Evolutionary conservation across 768 basidiomycete species (phyloP).

Genomic region (Boletus reticulatus): DNA sequence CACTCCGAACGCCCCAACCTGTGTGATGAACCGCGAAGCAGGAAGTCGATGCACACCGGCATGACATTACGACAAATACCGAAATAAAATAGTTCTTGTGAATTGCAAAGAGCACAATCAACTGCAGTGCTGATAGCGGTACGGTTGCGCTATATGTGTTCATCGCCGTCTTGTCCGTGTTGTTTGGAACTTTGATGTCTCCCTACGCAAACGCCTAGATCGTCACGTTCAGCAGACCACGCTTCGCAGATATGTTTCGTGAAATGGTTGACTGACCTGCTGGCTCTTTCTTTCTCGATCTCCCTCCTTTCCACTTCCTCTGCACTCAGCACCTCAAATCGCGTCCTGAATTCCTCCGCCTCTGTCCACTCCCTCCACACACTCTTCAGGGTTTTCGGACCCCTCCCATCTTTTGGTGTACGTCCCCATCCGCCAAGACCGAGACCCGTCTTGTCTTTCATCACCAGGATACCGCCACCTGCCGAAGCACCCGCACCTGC

Average conservation of each 20-base stretch:
- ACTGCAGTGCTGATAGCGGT: constrained; percentile 5
- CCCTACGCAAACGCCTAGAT: constrained; percentile 55
- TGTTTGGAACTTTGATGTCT: constrained; percentile 66
- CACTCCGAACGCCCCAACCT: not conserved
- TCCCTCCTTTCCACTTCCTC: constrained; percentile 94
- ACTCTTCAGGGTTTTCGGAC: constrained; percentile 78
- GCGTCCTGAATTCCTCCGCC: constrained; percentile 85
- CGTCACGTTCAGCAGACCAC: constrained; percentile 2
- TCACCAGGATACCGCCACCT: constrained; percentile 45
- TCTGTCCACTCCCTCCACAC: constrained; percentile 97
- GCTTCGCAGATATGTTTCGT: not conserved
- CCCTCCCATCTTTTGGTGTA: constrained; percentile 75
- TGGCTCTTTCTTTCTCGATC: constrained; percentile 82
- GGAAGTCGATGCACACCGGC: constrained; percentile 10
- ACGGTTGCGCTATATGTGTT: not conserved
- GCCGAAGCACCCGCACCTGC: constrained; percentile 5
- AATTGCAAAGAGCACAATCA: constrained; percentile 7
- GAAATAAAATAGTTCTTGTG: constrained; percentile 21
- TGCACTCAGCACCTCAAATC: constrained; percentile 79
- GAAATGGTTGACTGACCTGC: constrained; percentile 41
- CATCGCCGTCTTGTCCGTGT: constrained; percentile 40
- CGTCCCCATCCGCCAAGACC: constrained; percentile 73
- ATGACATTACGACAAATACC: constrained; percentile 23
- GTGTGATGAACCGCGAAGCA: constrained; percentile 2
- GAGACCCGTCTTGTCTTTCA: constrained; percentile 82